A percentile compares a stretch with the other conserved stretches of the same genome.
phyloP scores from a whole-genome alignment of 2,329 filamentous ascomycete species.

The Parastagonospora avenae region DNA sequence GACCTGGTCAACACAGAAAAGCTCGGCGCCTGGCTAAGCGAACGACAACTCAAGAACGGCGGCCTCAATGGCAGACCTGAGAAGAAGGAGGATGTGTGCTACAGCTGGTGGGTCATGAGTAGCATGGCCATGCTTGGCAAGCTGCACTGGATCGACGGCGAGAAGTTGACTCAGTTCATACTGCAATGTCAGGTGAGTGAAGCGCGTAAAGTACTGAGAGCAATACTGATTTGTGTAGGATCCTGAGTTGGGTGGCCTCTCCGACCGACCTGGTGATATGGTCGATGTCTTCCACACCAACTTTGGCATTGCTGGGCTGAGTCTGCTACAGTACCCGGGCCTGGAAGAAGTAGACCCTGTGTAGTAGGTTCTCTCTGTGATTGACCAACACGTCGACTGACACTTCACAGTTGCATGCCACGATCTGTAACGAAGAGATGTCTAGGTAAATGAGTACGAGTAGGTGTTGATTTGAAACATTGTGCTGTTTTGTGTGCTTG shows the following conservation, averaged over 20 bases:
- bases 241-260: conserved; percentile 78
- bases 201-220: neutral
- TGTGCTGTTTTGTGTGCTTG: neutral
- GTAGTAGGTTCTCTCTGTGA: conserved; percentile 64
- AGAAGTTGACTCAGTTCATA: conserved; percentile 81
- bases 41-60: conserved; percentile 84
- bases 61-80: conserved; percentile 94
- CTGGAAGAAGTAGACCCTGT: conserved; percentile 83
- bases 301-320: conserved; percentile 87
- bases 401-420: conserved; percentile 46
- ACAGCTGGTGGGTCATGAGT: conserved; percentile 98
- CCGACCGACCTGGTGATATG: conserved; percentile 90
- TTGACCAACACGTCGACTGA: conserved; percentile 9
- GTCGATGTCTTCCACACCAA: conserved; percentile 96
- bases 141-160: conserved; percentile 89
- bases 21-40: conserved; percentile 87
- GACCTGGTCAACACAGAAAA: conserved; percentile 83
- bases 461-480: neutral
- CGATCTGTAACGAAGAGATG: conserved; percentile 44
- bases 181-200: conserved; percentile 73
- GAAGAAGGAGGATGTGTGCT: conserved; percentile 96
- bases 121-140: conserved; percentile 87
- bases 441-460: conserved; percentile 28
- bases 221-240: conserved; percentile 57
- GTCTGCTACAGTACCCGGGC: conserved; percentile 77